Evolutionary conservation across 1,284 basidiomycete genomes (phyloP).

Genomic region (Rhodotorula sp.): DNA sequence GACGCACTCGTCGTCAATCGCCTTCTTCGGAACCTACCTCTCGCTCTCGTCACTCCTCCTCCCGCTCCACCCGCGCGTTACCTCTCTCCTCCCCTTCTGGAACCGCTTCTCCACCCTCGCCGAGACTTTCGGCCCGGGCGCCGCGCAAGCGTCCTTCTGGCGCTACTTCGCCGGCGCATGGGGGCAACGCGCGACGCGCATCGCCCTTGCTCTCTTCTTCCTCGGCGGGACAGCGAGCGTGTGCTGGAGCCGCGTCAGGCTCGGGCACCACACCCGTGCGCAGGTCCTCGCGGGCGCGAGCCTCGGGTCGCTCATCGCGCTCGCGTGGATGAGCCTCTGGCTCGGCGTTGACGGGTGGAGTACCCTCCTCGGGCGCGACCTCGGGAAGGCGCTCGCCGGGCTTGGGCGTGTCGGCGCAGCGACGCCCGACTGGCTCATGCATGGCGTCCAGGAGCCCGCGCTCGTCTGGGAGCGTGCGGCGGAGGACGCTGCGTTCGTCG

Average conservation of each 20-base stretch:
- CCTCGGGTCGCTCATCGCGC: slow-evolving; percentile 42
- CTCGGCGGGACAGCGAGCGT: slow-evolving; percentile 39
- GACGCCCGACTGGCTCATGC: background rate
- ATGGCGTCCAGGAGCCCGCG: slow-evolving; percentile 31
- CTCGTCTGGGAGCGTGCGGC: slow-evolving; percentile 30
- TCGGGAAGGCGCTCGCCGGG: background rate
- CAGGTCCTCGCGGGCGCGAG: slow-evolving; percentile 48
- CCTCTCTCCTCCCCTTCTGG: slow-evolving; percentile 32
- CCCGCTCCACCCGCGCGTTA: slow-evolving; percentile 44
- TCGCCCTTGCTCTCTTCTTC: slow-evolving; percentile 36
- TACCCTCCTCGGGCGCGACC: background rate
- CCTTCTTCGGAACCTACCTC: slow-evolving; percentile 49
- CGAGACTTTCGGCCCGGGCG: slow-evolving; percentile 13
- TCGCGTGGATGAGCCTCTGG: slow-evolving; percentile 44
- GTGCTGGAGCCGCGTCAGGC: slow-evolving; percentile 47
- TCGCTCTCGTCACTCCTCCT: slow-evolving; percentile 44
- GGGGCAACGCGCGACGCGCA: slow-evolving; percentile 29
- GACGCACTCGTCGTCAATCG: slow-evolving; percentile 49
- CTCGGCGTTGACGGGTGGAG: slow-evolving; percentile 32
- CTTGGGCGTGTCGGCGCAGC: too few species aligned
- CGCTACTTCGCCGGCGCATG: slow-evolving; percentile 18
- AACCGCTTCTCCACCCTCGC: slow-evolving; percentile 15
- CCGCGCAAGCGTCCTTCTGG: slow-evolving; percentile 21
- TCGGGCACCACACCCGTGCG: slow-evolving; percentile 47
- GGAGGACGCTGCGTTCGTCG: slow-evolving; percentile 34